Evolutionary conservation across 2,329 filamentous ascomycete species (phyloP).

Genomic region (Ceratocystis destructans): DNA sequence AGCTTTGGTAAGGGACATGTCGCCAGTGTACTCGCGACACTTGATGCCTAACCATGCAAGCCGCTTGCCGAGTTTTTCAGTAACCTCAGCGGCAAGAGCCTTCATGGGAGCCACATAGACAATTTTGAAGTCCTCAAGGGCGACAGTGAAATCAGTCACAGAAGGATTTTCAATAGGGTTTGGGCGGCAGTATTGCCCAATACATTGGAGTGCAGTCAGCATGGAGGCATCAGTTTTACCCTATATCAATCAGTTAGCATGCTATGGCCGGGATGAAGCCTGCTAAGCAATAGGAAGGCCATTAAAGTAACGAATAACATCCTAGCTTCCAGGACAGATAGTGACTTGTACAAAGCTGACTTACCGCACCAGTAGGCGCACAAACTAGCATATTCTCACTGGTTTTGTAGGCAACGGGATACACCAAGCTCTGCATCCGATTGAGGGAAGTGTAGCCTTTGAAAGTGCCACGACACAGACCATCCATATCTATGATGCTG

Average conservation of each 20-base stretch:
- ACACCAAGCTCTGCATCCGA: conserved; percentile 94
- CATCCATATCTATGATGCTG: conserved; percentile 69
- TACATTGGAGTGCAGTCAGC: conserved; percentile 83
- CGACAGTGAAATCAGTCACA: conserved; percentile 67
- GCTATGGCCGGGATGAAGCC: background rate
- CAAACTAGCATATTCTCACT: conserved; percentile 99
- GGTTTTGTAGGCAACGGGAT: conserved; percentile 87
- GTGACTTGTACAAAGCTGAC: conserved; percentile 24
- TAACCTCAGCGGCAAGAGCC: conserved; percentile 88
- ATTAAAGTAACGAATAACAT: background rate
- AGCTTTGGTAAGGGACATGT: conserved; percentile 96
- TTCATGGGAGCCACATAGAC: conserved; percentile 99
- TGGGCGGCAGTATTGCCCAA: conserved; percentile 72
- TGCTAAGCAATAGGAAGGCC: background rate
- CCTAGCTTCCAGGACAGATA: too few species aligned
- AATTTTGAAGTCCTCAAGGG: conserved; percentile 85
- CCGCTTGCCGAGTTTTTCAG: conserved; percentile 81
- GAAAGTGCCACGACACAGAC: conserved; percentile 81
- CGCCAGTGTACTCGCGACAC: conserved; percentile 86
- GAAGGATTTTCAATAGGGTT: conserved; percentile 62
- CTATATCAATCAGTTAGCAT: conserved; percentile 23
- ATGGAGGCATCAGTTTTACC: conserved; percentile 98
- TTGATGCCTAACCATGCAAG: conserved; percentile 87
- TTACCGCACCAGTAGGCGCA: conserved; percentile 78
- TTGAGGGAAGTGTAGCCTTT: conserved; percentile 87